Percentiles rank a stretch among this genome's conserved stretches.
These are phyloP conservation scores for Quillaja saponaria DNA, from an alignment of 306 rosid genomes.

Conservation along the genomic window DNA sequence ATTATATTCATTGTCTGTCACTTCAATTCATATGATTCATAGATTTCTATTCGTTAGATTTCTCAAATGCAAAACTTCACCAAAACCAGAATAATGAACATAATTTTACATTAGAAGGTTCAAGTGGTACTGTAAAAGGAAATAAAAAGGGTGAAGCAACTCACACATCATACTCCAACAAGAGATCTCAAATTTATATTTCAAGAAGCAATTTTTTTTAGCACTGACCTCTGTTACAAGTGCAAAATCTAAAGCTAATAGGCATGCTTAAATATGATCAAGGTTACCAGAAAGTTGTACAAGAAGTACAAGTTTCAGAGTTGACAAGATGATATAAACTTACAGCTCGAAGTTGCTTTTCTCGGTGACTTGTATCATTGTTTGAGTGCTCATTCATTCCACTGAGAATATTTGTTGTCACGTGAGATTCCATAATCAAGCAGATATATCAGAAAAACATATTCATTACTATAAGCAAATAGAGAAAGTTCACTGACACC, in stretches of 20 bases:
- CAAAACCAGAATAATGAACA: not conserved
- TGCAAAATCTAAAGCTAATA: constrained; percentile 3
- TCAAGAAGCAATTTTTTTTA: constrained; percentile 12
- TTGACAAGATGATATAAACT: constrained; percentile 38
- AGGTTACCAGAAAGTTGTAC: constrained; percentile 4
- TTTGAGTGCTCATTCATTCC: constrained; percentile 45
- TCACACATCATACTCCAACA: constrained; percentile 12
- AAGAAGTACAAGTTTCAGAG: constrained; percentile 4
- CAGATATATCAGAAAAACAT: not conserved
- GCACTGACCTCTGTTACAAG: constrained; percentile 7
- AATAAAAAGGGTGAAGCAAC: constrained; percentile 15
- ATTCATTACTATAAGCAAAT: constrained; percentile 14
- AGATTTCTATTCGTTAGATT: not conserved
- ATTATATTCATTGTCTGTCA: no score
- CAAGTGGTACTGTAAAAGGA: no score
- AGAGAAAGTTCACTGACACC: constrained; percentile 44
- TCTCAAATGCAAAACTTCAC: constrained; percentile 1
- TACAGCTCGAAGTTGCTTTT: constrained; percentile 63
- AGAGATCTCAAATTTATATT: constrained; percentile 5
- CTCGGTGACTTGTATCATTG: constrained; percentile 40
- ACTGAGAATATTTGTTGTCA: constrained; percentile 38
- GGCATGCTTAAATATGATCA: constrained; percentile 6
- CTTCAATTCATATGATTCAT: not conserved
- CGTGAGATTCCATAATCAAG: constrained; percentile 23
- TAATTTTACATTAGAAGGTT: no score